Percentiles rank a stretch among this genome's conserved stretches.
These are phyloP conservation scores for Paraconiothyrium brasiliense DNA, from an alignment of 2,329 filamentous ascomycete genomes.

Conservation along the genomic window DNA sequence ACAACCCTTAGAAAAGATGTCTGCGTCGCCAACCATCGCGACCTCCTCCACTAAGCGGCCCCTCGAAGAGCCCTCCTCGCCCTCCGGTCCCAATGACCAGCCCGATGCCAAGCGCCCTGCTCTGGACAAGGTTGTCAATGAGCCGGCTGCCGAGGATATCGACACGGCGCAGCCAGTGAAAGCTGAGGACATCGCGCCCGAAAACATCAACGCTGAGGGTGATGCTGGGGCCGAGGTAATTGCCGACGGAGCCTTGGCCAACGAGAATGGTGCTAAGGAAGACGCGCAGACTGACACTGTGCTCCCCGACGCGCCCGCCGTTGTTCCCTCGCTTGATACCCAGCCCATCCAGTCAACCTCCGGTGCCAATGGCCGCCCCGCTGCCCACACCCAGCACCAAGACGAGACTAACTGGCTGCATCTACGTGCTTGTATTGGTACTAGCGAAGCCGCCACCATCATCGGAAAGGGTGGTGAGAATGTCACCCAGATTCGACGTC, in stretches of 20 bases:
- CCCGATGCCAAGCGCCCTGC: constrained; percentile 97
- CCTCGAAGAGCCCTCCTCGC: constrained; percentile 95
- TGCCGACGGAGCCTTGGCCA: constrained; percentile 40
- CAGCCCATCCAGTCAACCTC: constrained; percentile 68
- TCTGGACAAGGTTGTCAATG: constrained; percentile 87
- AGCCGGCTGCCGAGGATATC: constrained; percentile 61
- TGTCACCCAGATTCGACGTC: constrained; percentile 92
- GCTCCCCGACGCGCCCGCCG: constrained; percentile 67
- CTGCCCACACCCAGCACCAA: constrained; percentile 64
- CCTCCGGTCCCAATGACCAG: constrained; percentile 88
- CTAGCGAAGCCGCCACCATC: constrained; percentile 94
- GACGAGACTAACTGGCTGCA: constrained; percentile 98
- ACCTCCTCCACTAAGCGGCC: constrained; percentile 83
- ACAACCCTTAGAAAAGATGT: constrained; percentile 50
- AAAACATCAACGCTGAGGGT: constrained; percentile 43
- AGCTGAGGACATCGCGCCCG: constrained; percentile 43
- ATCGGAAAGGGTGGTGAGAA: constrained; percentile 99
- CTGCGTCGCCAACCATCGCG: constrained; percentile 57
- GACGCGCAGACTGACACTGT: constrained; percentile 72
- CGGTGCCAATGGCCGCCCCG: constrained; percentile 61
- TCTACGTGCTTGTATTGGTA: constrained; percentile 95
- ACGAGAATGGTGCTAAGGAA: constrained; percentile 64
- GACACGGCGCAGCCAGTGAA: constrained; percentile 47
- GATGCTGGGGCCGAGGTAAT: constrained; percentile 32
- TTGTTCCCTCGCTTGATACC: constrained; percentile 55